Base-by-base conservation (phyloP, 2,329 filamentous ascomycete genomes). In the Sodiomyces alkalinus region DNA sequence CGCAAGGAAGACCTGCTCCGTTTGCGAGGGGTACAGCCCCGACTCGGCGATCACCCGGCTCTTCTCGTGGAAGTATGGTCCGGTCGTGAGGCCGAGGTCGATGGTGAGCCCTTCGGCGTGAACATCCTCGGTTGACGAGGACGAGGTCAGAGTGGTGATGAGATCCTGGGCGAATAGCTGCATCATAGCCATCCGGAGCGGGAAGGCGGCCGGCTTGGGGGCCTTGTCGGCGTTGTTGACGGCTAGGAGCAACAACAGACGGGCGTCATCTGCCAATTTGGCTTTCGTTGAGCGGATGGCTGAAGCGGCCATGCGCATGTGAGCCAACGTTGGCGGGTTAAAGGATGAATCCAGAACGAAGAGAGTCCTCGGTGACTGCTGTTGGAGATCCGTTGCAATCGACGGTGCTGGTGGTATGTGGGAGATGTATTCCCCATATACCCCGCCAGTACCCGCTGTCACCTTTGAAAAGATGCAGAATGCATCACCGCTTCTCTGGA, bases 41-140 rank as follows among this genome's bases (percentile, higher is more conserved):
- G 49, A 48, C 7, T 47, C 42, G 0, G 58, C 53, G 17, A 86
- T 71, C 2, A 68, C 70, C 9, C 43, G 39, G 6, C 71, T 69
- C 52, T 87, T 87, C 42, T 76, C 73, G 33, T 71, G 69, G 41
- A 87, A 90, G 45, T 76, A 85, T 1, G 80, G 75, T 41, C 68
- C 60, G 19, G 66, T 77, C 0, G 78, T 82, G 2, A 90, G 60
- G 2, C 64, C 79, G 20, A 87, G 63, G 39, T 86, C 80, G 4
- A 74, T 51, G 17, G 53, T 48, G 1, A 48, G 24, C 5, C 36
- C 41, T 5, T 14, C 4, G 9, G 3, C 30, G 3, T 26, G 12
- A 5, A 13, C 6, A 5, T 21, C 24, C 19, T 33, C 23, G 7
- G n/a, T 4, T 16, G 26, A 8, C 28, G 17, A 1, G 4, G n/a